These are phyloP conservation scores for Fusarium sp. DNA, from an alignment of 2,329 filamentous ascomycete genomes.

Conservation along the genomic window DNA sequence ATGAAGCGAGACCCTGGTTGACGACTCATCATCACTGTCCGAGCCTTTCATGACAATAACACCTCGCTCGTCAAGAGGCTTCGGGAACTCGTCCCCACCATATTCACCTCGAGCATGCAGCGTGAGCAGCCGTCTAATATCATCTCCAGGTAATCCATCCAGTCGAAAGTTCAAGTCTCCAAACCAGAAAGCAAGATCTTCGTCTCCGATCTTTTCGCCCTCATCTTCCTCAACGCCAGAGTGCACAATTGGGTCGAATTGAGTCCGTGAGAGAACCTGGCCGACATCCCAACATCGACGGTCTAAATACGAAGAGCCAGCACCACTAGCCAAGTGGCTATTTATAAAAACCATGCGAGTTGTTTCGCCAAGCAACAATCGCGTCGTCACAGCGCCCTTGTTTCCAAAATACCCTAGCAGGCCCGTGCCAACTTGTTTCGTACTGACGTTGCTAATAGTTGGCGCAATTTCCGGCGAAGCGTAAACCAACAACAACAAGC, in stretches of 20 bases:
- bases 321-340: conserved; percentile 89
- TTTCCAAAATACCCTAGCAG: conserved; percentile 95
- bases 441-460: conserved; percentile 84
- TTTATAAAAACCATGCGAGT: conserved; percentile 92
- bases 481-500: conserved; percentile 86
- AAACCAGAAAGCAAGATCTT: conserved; percentile 96
- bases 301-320: conserved; percentile 81
- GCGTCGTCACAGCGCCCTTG: conserved; percentile 87
- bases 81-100: conserved; percentile 62
- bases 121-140: conserved; percentile 86
- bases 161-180: conserved; percentile 96
- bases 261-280: conserved; percentile 81
- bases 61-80: conserved; percentile 60
- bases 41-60: conserved; percentile 61
- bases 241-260: conserved; percentile 79
- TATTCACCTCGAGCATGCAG: conserved; percentile 87
- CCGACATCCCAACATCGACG: conserved; percentile 89
- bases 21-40: conserved; percentile 62
- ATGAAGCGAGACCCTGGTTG: conserved; percentile 50
- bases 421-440: conserved; percentile 86
- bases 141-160: conserved; percentile 87
- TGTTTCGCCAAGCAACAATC: conserved; percentile 88
- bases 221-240: conserved; percentile 75
- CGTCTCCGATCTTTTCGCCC: conserved; percentile 80
- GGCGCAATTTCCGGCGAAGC: conserved; percentile 81